Evolutionary conservation across 148 eudicot genomes (phyloP).

Genomic region (Vaccinium vitisidaea): DNA sequence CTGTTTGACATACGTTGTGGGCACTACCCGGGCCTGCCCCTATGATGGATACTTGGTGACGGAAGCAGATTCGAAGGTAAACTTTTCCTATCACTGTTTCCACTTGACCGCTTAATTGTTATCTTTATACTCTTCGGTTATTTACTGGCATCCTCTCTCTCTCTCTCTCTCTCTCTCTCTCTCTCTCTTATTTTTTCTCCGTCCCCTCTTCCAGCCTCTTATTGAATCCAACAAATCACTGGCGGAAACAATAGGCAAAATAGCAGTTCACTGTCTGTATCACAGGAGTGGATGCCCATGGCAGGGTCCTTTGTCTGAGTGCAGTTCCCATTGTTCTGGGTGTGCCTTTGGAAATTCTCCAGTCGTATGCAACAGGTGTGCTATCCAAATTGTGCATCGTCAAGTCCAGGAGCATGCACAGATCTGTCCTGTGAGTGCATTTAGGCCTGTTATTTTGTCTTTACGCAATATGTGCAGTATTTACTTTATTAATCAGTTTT

Average conservation of each 20-base stretch:
- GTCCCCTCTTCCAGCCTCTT: constrained; percentile 54
- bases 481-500: not conserved
- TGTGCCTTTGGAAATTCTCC: constrained; percentile 93
- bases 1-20: constrained; percentile 73
- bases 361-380: constrained; percentile 86
- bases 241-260: constrained; percentile 80
- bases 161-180: too few species aligned
- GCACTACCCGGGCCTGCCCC: constrained; percentile 79
- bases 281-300: constrained; percentile 91
- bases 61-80: constrained; percentile 85
- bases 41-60: constrained; percentile 94
- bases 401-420: constrained; percentile 95
- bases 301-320: constrained; percentile 82
- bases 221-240: constrained; percentile 64
- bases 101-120: constrained; percentile 5
- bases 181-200: not conserved
- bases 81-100: not conserved
- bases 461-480: not conserved
- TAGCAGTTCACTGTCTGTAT: constrained; percentile 79
- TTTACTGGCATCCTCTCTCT: constrained; percentile 8
- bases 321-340: constrained; percentile 63
- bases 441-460: not conserved
- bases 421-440: constrained; percentile 64
- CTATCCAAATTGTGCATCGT: constrained; percentile 82
- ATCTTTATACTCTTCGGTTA: constrained; percentile 15